Evolutionary conservation across 2,329 filamentous ascomycete genomes (phyloP).

Genomic region (Paramyrothecium sp.): DNA sequence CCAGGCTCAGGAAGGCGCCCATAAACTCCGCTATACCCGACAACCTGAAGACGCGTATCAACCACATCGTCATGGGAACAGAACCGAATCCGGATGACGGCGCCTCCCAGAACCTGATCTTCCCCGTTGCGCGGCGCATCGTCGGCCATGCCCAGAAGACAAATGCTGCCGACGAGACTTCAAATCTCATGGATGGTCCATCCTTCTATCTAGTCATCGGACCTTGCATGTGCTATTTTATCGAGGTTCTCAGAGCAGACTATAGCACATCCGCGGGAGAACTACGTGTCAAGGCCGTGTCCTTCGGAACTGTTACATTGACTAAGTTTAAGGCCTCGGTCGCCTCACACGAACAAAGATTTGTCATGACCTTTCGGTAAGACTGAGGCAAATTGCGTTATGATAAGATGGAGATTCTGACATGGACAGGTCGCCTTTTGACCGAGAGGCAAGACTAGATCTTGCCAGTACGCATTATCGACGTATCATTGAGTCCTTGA

Average conservation of each 20-base stretch:
- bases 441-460: constrained; percentile 43
- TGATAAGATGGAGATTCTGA: not conserved
- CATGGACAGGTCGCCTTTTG: constrained; percentile 37
- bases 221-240: constrained; percentile 50
- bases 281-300: constrained; percentile 47
- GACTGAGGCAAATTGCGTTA: constrained; percentile 10
- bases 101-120: constrained; percentile 37
- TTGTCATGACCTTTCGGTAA: constrained; percentile 54
- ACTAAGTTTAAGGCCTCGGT: constrained; percentile 51
- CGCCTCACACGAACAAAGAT: constrained; percentile 52
- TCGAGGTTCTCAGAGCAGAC: constrained; percentile 47
- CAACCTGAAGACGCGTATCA: constrained; percentile 46
- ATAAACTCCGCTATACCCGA: constrained; percentile 37
- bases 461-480: constrained; percentile 54
- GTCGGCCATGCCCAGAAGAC: constrained; percentile 37
- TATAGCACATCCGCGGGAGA: constrained; percentile 40
- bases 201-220: constrained; percentile 56
- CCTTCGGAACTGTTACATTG: constrained; percentile 52
- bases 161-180: constrained; percentile 39
- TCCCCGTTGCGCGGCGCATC: constrained; percentile 50
- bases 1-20: constrained; percentile 32
- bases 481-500: constrained; percentile 52
- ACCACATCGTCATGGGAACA: constrained; percentile 42
- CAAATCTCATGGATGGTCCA: constrained; percentile 46
- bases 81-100: constrained; percentile 32